phyloP scores from a whole-genome alignment of 2,329 filamentous ascomycete genomes.

The Penicillium sclerotiorum region DNA sequence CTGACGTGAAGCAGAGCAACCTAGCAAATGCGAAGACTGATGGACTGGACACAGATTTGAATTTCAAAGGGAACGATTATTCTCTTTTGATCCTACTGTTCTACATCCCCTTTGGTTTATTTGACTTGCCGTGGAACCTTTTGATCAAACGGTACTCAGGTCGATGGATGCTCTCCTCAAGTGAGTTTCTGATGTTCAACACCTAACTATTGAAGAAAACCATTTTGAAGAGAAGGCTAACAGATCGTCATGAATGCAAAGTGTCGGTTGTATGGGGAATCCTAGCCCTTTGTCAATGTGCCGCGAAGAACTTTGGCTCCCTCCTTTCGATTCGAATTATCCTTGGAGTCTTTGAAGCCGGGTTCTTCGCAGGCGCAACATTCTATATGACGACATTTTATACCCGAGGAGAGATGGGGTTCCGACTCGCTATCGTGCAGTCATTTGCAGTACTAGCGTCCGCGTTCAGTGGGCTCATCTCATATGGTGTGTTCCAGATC shows the following conservation, averaged over 20 bases:
- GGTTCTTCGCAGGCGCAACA: constrained; percentile 58
- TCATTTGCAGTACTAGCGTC: constrained; percentile 46
- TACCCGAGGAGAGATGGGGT: constrained; percentile 43
- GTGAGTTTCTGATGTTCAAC: constrained; percentile 7
- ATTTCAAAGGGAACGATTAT: constrained; percentile 39
- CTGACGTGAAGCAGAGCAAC: constrained; percentile 42
- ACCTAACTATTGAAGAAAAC: not conserved
- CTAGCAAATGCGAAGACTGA: constrained; percentile 52
- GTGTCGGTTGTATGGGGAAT: constrained; percentile 34
- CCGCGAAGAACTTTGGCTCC: constrained; percentile 51
- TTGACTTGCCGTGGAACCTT: constrained; percentile 51
- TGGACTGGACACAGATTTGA: constrained; percentile 46
- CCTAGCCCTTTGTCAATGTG: constrained; percentile 50
- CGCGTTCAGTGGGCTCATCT: constrained; percentile 45
- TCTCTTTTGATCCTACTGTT: constrained; percentile 49
- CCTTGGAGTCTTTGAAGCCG: constrained; percentile 51
- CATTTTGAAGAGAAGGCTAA: no score
- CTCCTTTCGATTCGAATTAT: constrained; percentile 54
- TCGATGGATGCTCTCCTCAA: constrained; percentile 42
- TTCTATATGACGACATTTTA: constrained; percentile 58
- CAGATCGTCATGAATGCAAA: constrained; percentile 14
- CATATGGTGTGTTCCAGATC: constrained; percentile 53
- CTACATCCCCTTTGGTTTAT: constrained; percentile 55
- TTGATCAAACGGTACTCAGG: constrained; percentile 46
- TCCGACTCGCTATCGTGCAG: constrained; percentile 51